These are phyloP conservation scores for Ajuga chamaepitys DNA, from an alignment of 257 asterid genomes.

Conservation along the genomic window DNA sequence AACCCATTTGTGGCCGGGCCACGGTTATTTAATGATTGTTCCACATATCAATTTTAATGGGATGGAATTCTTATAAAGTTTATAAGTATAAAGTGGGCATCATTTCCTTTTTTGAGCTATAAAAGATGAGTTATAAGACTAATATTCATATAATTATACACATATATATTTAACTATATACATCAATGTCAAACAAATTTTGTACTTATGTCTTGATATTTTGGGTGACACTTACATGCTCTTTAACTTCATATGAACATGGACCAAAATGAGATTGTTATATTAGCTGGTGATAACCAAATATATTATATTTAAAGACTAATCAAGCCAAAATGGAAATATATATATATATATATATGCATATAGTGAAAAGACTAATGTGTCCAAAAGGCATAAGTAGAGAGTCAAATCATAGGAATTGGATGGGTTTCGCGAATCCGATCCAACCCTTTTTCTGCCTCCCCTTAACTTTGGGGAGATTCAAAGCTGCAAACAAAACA, in stretches of 20 bases:
- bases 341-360: too few relatives aligned
- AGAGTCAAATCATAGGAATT: background rate
- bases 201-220: slow-evolving; percentile 8
- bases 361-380: background rate
- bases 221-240: slow-evolving; percentile 2
- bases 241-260: background rate
- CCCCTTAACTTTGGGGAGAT: slow-evolving; percentile 14
- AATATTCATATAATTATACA: background rate
- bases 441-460: slow-evolving; percentile 1
- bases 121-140: too few relatives aligned
- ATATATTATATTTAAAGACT: background rate
- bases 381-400: background rate
- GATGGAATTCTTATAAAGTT: too few relatives aligned
- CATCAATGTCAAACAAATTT: background rate
- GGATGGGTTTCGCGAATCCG: slow-evolving; percentile 13
- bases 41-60: too few relatives aligned
- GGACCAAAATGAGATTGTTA: slow-evolving; percentile 11
- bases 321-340: background rate
- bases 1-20: too few relatives aligned
- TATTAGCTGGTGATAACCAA: slow-evolving; percentile 6
- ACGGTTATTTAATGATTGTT: too few relatives aligned
- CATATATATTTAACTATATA: background rate
- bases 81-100: too few relatives aligned
- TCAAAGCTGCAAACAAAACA: slow-evolving; percentile 8
- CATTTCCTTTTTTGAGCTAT: too few relatives aligned